Conservation (phyloP, 1,284 basidiomycete species). For the Hemileia vastatrix region DNA sequence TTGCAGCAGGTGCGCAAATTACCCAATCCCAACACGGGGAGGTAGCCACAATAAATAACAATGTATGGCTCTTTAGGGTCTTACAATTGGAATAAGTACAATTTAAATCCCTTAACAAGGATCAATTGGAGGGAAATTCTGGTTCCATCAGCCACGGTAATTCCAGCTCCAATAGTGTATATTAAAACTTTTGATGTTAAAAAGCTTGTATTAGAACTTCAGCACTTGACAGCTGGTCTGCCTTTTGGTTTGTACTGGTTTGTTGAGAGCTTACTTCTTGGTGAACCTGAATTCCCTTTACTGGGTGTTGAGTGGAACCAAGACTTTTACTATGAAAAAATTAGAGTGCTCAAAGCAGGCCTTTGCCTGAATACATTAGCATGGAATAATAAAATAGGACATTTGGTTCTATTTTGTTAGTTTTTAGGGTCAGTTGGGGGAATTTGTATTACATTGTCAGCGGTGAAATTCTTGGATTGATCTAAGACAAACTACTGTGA, state of each 20-base stretch:
- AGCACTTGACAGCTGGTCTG: constrained; percentile 48
- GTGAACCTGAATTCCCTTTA: constrained; percentile 52
- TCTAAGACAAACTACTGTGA: constrained; percentile 56
- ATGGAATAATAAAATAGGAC: constrained; percentile 53
- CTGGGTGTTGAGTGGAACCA: constrained; percentile 51
- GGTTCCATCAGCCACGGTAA: constrained; percentile 41
- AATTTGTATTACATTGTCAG: constrained; percentile 56
- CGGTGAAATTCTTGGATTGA: constrained; percentile 60
- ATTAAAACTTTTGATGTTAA: constrained; percentile 34
- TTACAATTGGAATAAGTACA: constrained; percentile 45
- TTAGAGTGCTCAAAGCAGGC: constrained; percentile 55
- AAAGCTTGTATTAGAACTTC: constrained; percentile 31
- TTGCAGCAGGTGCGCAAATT: constrained; percentile 43
- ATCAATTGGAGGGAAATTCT: constrained; percentile 46
- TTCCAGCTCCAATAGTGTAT: constrained; percentile 39
- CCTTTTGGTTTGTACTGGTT: constrained; percentile 51
- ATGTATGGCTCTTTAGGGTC: constrained; percentile 40
- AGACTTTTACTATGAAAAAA: constrained; percentile 56
- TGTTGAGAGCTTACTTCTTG: constrained; percentile 51
- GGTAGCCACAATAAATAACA: constrained; percentile 45
- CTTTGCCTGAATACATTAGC: constrained; percentile 53
- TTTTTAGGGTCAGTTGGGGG: constrained; percentile 57
- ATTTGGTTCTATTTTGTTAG: constrained; percentile 53
- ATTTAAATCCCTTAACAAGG: constrained; percentile 46
- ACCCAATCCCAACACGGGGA: constrained; percentile 42